Evolutionary conservation across 495 filamentous ascomycete species (phyloP).

Genomic region (Daldinia grandis): DNA sequence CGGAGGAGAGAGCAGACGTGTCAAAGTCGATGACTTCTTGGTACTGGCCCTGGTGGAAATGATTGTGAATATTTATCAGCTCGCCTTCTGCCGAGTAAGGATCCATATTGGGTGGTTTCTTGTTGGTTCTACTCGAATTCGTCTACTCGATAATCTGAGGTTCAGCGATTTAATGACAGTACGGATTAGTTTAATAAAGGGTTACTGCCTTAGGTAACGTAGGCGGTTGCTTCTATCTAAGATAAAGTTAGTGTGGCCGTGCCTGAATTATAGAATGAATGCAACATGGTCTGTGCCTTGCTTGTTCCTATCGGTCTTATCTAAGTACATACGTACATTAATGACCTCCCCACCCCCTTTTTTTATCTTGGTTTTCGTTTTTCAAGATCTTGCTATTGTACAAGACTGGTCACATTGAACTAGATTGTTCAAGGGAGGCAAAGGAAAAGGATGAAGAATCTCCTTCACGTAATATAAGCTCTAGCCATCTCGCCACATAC

Average conservation of each 20-base stretch:
- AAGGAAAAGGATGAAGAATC: background rate
- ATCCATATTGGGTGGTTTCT: conserved; percentile 70
- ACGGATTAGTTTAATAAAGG: too few relatives aligned
- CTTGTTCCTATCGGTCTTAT: background rate
- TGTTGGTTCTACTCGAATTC: conserved; percentile 1
- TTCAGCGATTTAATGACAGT: background rate
- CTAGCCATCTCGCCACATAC: background rate
- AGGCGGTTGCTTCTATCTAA: too few relatives aligned
- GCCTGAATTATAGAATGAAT: background rate
- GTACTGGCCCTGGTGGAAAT: conserved; percentile 94
- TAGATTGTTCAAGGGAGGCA: background rate
- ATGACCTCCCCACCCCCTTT: background rate
- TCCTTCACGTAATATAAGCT: background rate
- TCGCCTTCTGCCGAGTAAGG: conserved; percentile 96
- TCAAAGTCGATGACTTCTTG: conserved; percentile 82
- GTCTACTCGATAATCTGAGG: background rate
- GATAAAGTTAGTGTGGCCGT: too few relatives aligned
- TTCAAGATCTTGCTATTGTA: background rate
- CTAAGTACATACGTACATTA: conserved; percentile 5
- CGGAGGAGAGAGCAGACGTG: conserved; percentile 73
- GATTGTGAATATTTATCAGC: conserved; percentile 92
- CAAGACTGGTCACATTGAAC: background rate
- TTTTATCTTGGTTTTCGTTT: background rate
- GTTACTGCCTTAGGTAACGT: too few relatives aligned
- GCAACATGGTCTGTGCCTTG: conserved; percentile 24